Conservation (phyloP, 176 grass and related monocot species). For the Avena insularis region DNA sequence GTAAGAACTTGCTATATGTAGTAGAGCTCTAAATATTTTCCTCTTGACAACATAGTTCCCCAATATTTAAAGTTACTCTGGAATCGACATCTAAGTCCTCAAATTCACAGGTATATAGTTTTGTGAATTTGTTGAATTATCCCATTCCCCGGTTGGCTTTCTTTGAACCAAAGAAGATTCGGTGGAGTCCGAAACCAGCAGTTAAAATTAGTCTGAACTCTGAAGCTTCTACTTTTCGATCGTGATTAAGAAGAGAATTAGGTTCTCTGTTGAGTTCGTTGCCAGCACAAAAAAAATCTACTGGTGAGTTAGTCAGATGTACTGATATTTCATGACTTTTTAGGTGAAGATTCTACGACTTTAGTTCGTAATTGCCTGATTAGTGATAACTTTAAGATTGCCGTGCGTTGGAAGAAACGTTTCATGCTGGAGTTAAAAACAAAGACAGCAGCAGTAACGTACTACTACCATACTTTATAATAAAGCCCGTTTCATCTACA, state of each 20-base stretch:
- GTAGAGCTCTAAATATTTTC: background rate
- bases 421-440: background rate
- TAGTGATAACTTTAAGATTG: background rate
- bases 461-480: background rate
- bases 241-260: background rate
- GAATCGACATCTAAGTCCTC: background rate
- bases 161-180: too few species aligned
- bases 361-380: background rate
- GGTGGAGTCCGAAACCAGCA: background rate
- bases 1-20: background rate
- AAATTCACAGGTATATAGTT: background rate
- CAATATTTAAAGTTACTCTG: background rate
- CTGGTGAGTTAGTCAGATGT: background rate
- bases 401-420: conserved; percentile 32
- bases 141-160: background rate
- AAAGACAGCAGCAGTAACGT: background rate
- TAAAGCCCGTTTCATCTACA: background rate
- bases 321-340: background rate
- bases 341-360: conserved; percentile 3
- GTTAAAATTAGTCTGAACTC: background rate
- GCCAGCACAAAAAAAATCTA: background rate
- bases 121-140: background rate
- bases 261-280: background rate
- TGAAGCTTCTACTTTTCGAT: background rate
- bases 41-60: background rate